A percentile compares a stretch with the other conserved stretches of the same genome.
Evolutionary conservation across 1,284 basidiomycete genomes (phyloP).

Genomic region (Bjerkandera adusta): DNA sequence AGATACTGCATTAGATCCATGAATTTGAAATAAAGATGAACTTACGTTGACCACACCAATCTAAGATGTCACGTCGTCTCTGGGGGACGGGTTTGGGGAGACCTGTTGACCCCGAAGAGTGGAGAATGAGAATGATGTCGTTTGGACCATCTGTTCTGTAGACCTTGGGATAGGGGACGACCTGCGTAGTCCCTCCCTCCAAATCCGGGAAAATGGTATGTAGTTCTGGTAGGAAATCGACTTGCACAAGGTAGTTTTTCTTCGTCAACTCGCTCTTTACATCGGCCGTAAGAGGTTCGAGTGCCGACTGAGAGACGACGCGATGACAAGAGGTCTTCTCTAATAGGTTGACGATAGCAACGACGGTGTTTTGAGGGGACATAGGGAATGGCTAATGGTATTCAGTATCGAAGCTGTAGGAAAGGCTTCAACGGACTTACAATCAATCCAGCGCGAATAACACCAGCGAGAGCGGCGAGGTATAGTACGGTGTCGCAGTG

Average conservation of each 20-base stretch:
- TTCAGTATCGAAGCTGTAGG: slow-evolving; percentile 1
- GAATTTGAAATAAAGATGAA: neutral
- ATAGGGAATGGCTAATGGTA: slow-evolving; percentile 25
- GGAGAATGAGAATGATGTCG: slow-evolving; percentile 17
- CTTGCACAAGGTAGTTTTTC: slow-evolving; percentile 6
- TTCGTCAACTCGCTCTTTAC: slow-evolving; percentile 11
- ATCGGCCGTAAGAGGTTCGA: slow-evolving; percentile 11
- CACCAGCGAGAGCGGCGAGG: slow-evolving; percentile 27
- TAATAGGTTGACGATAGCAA: slow-evolving; percentile 9
- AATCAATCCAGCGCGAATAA: slow-evolving; percentile 30
- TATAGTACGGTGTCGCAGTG: slow-evolving; percentile 31
- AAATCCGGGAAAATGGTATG: slow-evolving; percentile 15
- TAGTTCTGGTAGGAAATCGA: slow-evolving; percentile 18
- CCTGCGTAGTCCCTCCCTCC: neutral
- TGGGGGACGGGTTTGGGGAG: slow-evolving; percentile 22
- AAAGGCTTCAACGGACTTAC: slow-evolving; percentile 15
- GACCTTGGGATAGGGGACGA: slow-evolving; percentile 11
- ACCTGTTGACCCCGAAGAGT: slow-evolving; percentile 24
- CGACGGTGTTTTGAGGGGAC: slow-evolving; percentile 8
- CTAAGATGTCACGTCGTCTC: slow-evolving; percentile 13
- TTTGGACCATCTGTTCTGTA: neutral
- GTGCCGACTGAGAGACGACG: slow-evolving; percentile 13
- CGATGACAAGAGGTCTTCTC: slow-evolving; percentile 12
- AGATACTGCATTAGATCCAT: neutral
- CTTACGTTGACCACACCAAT: slow-evolving; percentile 10